Base-by-base conservation (phyloP, 768 basidiomycete genomes). In the Boletus reticulatus region DNA sequence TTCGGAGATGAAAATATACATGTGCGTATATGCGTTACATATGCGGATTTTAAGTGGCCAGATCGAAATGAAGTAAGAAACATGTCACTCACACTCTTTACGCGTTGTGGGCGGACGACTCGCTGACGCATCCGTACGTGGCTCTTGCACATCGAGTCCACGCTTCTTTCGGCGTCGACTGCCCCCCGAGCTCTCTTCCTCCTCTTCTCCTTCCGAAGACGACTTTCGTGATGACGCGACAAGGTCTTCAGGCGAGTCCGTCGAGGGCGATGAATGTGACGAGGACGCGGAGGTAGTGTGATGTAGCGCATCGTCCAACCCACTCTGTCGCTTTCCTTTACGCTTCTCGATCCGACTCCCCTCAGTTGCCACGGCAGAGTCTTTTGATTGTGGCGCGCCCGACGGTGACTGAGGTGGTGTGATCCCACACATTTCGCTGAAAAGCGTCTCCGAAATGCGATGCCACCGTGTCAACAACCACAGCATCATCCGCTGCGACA, bases 401-500 rank as follows among this genome's bases (percentile, higher is more conserved):
- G 42, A 2, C 10, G 62, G 59, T 17, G 67, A 56, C 14, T 59
- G 17, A 5, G 61, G 52, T 4, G 57, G 60, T 0, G 63, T 53
- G 54, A 62, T 55, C 22, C 69, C 70, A 49, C 69, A 69, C 27
- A 11, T 58, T 9, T 72, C 68, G 9, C 49, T 53, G 43, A 69
- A 61, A 46, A 72, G 42, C 4, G 36, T 52, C 11, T 71, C 67
- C 22, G 63, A 72, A 22, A 71, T 62, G 24, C 50, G 53, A 14
- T 50, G 57, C 69, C 69, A 71, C 36, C 69, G 56, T 13, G 59
- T 56, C 57, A 71, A 60, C 19, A 72, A 19, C 74, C 74, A 75
- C 47, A 66, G 59, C 66, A 73, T 66, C 62, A 69, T 70, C 37
- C 60, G 58, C 53, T 69, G 66, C 17, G 62, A 67, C 8, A 61